Conservation (phyloP, 2,329 filamentous ascomycete species). For the Fusarium humuli region DNA sequence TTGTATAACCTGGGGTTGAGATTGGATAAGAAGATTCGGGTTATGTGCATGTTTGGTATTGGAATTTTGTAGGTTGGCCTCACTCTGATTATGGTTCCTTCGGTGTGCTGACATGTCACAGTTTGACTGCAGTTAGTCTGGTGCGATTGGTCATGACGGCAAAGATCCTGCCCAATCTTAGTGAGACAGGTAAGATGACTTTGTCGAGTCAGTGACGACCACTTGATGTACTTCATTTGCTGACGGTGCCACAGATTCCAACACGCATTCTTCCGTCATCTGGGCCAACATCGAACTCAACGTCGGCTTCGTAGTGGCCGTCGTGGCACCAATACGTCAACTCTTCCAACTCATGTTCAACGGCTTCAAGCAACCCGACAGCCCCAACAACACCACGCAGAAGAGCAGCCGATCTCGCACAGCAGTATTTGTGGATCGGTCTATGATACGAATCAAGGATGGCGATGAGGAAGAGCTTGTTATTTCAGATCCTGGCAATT, state of each 20-base stretch:
- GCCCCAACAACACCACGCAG: not conserved
- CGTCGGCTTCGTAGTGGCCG: conserved; percentile 7
- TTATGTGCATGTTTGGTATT: conserved; percentile 12
- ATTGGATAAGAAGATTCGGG: not conserved
- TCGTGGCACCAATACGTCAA: not conserved
- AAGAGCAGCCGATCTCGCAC: not conserved
- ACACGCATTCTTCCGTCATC: not conserved
- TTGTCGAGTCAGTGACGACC: too few relatives aligned
- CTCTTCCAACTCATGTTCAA: not conserved
- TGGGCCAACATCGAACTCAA: conserved; percentile 10
- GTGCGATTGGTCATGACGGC: not conserved
- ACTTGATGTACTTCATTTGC: rapidly evolving
- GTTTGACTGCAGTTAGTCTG: not conserved
- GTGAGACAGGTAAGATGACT: not conserved
- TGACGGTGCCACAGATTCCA: not conserved
- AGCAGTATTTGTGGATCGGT: not conserved
- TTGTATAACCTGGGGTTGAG: conserved; percentile 4
- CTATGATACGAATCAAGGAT: not conserved
- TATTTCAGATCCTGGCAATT: not conserved
- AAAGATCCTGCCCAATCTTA: not conserved
- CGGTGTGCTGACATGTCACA: not conserved
- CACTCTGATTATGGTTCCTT: too few relatives aligned
- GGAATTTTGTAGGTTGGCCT: conserved; percentile 8
- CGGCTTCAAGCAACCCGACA: not conserved
- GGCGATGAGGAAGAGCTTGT: not conserved